Evolutionary conservation across 257 asterid species (phyloP).

Genomic region (Salvia rosmarinus): DNA sequence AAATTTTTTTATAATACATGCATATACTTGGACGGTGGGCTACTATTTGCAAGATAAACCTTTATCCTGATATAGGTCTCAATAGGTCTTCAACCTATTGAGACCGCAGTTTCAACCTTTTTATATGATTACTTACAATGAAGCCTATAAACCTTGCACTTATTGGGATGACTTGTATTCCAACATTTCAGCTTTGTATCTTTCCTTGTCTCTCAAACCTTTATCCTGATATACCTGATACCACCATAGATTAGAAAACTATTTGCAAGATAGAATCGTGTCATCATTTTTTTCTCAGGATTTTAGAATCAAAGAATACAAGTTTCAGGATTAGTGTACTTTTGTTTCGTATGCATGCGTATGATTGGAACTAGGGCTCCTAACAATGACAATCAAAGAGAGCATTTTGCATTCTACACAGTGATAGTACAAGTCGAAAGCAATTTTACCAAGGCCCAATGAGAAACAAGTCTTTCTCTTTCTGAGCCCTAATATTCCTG

Average conservation of each 20-base stretch:
- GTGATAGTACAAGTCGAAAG: background rate
- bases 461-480: background rate
- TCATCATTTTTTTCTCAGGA: background rate
- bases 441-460: background rate
- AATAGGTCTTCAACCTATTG: no score
- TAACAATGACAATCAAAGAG: background rate
- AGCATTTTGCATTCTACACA: background rate
- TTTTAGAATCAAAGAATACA: constrained; percentile 2
- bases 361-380: background rate
- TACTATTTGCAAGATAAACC: no score
- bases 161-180: constrained; percentile 68
- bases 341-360: background rate
- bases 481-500: no score
- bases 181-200: constrained; percentile 81
- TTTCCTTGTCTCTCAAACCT: constrained; percentile 81
- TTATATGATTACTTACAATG: no score
- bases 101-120: no score
- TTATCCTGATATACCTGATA: constrained; percentile 87
- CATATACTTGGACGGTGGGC: no score
- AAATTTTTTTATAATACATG: no score
- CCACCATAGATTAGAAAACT: no score
- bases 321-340: background rate
- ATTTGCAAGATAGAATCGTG: background rate
- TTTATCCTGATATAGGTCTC: no score
- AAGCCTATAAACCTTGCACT: constrained; percentile 34